A percentile compares a stretch with the other conserved stretches of the same genome.
phyloP scores from a whole-genome alignment of 352 stramenopile species.

The Globisporangium cystogenes region DNA sequence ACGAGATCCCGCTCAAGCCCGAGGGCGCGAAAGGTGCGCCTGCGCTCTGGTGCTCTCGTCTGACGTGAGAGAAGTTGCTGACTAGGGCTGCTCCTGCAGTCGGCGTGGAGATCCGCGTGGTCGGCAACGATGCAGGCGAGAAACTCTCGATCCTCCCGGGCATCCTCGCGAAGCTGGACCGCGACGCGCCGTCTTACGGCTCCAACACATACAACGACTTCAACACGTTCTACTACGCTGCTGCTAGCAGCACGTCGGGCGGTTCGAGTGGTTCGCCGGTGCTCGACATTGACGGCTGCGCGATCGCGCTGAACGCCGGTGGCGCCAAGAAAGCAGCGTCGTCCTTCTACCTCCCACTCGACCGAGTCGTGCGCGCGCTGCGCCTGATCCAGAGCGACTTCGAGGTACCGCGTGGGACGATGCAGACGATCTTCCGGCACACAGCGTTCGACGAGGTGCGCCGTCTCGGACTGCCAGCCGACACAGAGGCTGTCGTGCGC shows the following conservation, averaged over 20 bases:
- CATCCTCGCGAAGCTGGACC: conserved; percentile 89
- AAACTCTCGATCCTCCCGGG: conserved; percentile 89
- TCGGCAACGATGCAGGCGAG: conserved; percentile 91
- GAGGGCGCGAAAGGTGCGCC: conserved; percentile 69
- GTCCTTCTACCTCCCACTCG: conserved; percentile 89
- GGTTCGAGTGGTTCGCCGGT: conserved; percentile 88
- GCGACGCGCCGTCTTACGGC: conserved; percentile 86
- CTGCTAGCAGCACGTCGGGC: conserved; percentile 82
- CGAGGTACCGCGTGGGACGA: conserved; percentile 62
- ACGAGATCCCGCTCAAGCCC: conserved; percentile 85
- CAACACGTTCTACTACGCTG: conserved; percentile 92
- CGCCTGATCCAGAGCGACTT: conserved; percentile 49
- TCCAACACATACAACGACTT: conserved; percentile 89
- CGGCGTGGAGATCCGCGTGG: conserved; percentile 88
- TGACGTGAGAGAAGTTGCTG: neutral
- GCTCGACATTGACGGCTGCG: conserved; percentile 82
- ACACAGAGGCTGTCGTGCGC: conserved; percentile 69
- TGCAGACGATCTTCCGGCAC: conserved; percentile 88
- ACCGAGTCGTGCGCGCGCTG: conserved; percentile 81
- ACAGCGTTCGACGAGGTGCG: conserved; percentile 88
- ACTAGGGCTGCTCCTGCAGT: conserved; percentile 31
- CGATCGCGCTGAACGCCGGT: conserved; percentile 90
- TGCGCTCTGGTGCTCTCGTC: neutral
- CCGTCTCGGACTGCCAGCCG: conserved; percentile 60
- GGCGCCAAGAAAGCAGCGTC: conserved; percentile 84